Evolutionary conservation across 306 rosid species (phyloP).

Genomic region (Argentina anserina): DNA sequence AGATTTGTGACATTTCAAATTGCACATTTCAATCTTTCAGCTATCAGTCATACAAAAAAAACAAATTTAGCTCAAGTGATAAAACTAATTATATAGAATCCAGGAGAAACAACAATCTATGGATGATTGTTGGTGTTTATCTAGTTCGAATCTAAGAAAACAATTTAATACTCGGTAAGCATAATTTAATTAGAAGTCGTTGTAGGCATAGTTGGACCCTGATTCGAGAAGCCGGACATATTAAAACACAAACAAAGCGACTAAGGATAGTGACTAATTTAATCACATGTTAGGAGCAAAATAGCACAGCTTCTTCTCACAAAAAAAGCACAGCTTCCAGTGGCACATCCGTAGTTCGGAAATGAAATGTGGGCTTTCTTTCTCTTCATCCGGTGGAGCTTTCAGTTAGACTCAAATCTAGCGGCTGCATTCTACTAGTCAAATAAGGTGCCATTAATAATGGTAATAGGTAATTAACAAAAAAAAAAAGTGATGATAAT

Average conservation of each 20-base stretch:
- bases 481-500: background rate
- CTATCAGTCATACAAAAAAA: no score
- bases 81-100: background rate
- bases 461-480: no score
- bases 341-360: background rate
- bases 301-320: no score
- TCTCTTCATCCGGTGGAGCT: background rate
- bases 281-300: background rate
- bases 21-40: no score
- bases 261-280: background rate
- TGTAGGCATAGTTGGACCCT: constrained; percentile 3
- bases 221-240: background rate
- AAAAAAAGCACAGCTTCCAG: no score
- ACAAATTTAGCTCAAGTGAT: background rate
- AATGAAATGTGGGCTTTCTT: background rate
- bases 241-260: background rate
- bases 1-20: no score
- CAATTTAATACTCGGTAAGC: background rate
- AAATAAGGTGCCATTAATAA: background rate
- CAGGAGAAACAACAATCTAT: background rate
- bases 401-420: background rate
- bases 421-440: background rate
- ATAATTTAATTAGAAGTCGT: background rate
- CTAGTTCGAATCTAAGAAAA: background rate
- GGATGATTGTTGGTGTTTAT: background rate